A percentile compares a stretch with the other conserved stretches of the same genome.
Conservation (phyloP, 768 basidiomycete species). For the Collybia sordida region DNA sequence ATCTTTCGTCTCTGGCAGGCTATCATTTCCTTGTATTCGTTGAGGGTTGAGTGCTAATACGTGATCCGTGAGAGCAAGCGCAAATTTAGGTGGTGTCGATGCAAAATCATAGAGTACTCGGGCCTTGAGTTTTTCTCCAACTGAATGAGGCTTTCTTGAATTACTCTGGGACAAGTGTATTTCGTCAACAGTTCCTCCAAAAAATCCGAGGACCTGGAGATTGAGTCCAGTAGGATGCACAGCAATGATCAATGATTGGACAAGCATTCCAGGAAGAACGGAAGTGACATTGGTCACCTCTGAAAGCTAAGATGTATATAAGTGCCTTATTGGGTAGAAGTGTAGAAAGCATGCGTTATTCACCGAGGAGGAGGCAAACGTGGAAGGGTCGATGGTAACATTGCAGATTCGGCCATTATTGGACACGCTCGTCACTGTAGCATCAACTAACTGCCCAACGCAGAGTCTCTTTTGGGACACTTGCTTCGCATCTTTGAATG, state of each 20-base stretch:
- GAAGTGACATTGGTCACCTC: slow-evolving; percentile 79
- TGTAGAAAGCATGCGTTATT: slow-evolving; percentile 19
- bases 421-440: slow-evolving; percentile 65
- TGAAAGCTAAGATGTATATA: slow-evolving; percentile 47
- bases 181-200: slow-evolving; percentile 85
- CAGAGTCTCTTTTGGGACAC: slow-evolving; percentile 35
- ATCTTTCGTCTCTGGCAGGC: slow-evolving; percentile 15
- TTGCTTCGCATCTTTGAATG: slow-evolving; percentile 68
- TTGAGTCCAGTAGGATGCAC: slow-evolving; percentile 74
- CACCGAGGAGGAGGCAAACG: slow-evolving; percentile 57
- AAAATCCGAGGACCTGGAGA: slow-evolving; percentile 88
- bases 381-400: slow-evolving; percentile 53
- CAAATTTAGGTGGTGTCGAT: slow-evolving; percentile 77
- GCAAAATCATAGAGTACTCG: slow-evolving; percentile 82
- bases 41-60: slow-evolving; percentile 55
- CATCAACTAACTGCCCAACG: slow-evolving; percentile 68
- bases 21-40: slow-evolving; percentile 23
- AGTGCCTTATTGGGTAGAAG: slow-evolving; percentile 1
- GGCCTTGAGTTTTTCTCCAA: slow-evolving; percentile 79
- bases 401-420: slow-evolving; percentile 80
- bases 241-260: slow-evolving; percentile 79
- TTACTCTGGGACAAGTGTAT: slow-evolving; percentile 63
- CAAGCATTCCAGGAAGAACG: slow-evolving; percentile 82
- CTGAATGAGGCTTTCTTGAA: slow-evolving; percentile 45
- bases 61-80: slow-evolving; percentile 75